A percentile compares a stretch with the other conserved stretches of the same genome.
These are phyloP conservation scores for Yarrowia bubula DNA, from an alignment of 805 yeast genomes.

Conservation along the genomic window DNA sequence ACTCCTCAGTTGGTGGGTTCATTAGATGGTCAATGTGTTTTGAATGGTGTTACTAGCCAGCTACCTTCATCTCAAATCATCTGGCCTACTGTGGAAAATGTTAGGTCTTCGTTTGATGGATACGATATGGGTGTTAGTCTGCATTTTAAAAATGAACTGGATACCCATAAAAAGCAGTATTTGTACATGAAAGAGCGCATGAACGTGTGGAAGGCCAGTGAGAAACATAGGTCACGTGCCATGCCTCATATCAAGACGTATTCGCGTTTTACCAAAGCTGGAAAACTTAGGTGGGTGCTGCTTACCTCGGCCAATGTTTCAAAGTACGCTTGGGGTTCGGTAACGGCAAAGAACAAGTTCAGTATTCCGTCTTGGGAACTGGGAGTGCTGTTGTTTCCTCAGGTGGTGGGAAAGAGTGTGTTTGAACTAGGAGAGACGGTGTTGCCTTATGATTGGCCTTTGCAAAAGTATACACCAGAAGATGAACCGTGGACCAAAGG, in stretches of 20 bases:
- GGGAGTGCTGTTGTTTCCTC: constrained; percentile 50
- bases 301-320: constrained; percentile 75
- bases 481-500: constrained; percentile 20
- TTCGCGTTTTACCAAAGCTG: constrained; percentile 33
- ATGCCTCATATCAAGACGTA: constrained; percentile 73
- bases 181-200: constrained; percentile 46
- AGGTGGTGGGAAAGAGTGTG: constrained; percentile 32
- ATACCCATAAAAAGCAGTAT: constrained; percentile 42
- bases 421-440: not conserved
- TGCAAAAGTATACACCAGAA: not conserved
- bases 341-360: constrained; percentile 34
- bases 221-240: constrained; percentile 39
- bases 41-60: not conserved
- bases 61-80: constrained; percentile 37
- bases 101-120: constrained; percentile 47
- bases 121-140: constrained; percentile 51
- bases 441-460: constrained; percentile 10
- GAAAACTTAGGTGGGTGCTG: constrained; percentile 61
- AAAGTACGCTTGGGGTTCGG: constrained; percentile 76
- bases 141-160: constrained; percentile 44
- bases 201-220: constrained; percentile 46
- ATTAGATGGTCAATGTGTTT: not conserved
- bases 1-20: constrained; percentile 28
- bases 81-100: constrained; percentile 47
- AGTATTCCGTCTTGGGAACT: constrained; percentile 50